Percentiles rank a stretch among this genome's conserved stretches.
Conservation (phyloP, 164 flowering plant species). For the Vitis rotundifolia region DNA sequence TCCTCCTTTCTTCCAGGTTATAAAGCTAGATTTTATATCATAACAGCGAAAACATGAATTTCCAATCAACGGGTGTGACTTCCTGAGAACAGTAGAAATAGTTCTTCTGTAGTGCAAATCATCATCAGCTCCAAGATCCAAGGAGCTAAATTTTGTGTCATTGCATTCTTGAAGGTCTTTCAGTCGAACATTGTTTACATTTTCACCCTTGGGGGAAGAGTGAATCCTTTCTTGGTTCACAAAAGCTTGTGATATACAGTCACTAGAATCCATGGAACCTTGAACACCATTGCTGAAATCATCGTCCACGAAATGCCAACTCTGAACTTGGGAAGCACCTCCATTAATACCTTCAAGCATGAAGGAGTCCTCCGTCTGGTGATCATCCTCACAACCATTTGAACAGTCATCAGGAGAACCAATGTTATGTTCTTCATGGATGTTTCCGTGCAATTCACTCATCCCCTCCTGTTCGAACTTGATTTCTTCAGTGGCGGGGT, state of each 20-base stretch:
- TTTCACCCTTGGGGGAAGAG: conserved; percentile 30
- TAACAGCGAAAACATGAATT: conserved; percentile 22
- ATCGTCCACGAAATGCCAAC: conserved; percentile 70
- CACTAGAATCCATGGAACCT: conserved; percentile 60
- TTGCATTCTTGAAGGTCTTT: conserved; percentile 46
- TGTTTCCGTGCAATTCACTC: conserved; percentile 19
- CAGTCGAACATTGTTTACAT: conserved; percentile 12
- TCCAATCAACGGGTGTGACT: conserved; percentile 32
- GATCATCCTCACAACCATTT: conserved; percentile 47
- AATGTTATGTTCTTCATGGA: conserved; percentile 27
- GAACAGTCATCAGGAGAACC: conserved; percentile 55
- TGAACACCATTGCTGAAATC: conserved; percentile 54
- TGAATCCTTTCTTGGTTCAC: conserved; percentile 31
- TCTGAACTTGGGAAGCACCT: conserved; percentile 62
- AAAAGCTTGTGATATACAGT: conserved; percentile 63
- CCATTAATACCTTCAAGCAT: conserved; percentile 54
- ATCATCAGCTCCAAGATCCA: conserved; percentile 45
- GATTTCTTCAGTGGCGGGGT: conserved; percentile 21
- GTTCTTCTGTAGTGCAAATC: conserved; percentile 57
- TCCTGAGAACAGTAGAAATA: conserved; percentile 49
- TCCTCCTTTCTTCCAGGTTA: conserved; percentile 52
- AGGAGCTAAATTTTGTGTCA: conserved; percentile 36
- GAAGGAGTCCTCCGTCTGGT: conserved; percentile 52
- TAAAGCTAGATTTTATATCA: conserved; percentile 51
- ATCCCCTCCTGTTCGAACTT: conserved; percentile 25